These are phyloP conservation scores for Rhodotorula sp. DNA, from an alignment of 1,284 basidiomycete species.

Conservation along the genomic window DNA sequence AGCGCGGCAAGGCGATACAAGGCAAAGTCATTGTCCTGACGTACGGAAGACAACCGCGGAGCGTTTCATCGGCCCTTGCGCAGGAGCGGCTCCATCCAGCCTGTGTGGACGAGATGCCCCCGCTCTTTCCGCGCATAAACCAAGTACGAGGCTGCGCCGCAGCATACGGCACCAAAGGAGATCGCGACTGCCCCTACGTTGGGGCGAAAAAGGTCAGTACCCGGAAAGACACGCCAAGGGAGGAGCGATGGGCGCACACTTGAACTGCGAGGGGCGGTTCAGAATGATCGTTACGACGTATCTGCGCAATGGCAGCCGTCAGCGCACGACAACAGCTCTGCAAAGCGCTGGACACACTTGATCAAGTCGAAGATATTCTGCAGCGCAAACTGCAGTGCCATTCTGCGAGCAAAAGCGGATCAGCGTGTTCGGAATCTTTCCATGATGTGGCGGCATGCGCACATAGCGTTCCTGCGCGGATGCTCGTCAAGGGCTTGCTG, in stretches of 20 bases:
- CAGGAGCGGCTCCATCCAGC: slow-evolving; percentile 18
- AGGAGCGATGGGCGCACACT: slow-evolving; percentile 12
- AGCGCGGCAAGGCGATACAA: too few species aligned
- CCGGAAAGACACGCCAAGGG: neutral
- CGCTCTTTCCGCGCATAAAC: slow-evolving; percentile 37
- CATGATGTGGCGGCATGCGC: too few species aligned
- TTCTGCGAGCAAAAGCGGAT: slow-evolving; percentile 24
- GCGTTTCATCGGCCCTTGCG: slow-evolving; percentile 1
- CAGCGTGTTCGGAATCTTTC: neutral
- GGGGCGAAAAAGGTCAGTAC: too few species aligned
- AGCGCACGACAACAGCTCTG: slow-evolving; percentile 43
- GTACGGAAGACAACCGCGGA: neutral
- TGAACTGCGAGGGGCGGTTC: slow-evolving; percentile 35
- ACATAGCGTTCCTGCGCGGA: slow-evolving; percentile 51
- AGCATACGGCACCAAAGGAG: slow-evolving; percentile 48
- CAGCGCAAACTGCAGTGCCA: slow-evolving; percentile 52
- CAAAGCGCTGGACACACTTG: slow-evolving; percentile 47
- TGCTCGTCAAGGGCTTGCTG: slow-evolving; percentile 51
- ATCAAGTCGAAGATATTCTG: slow-evolving; percentile 53
- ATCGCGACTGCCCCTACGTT: slow-evolving; percentile 49
- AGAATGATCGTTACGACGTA: slow-evolving; percentile 47
- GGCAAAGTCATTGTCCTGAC: neutral
- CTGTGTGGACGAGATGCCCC: slow-evolving; percentile 41
- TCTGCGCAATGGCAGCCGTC: slow-evolving; percentile 22
- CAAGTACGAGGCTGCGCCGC: slow-evolving; percentile 43